Evolutionary conservation across 345 rosid species (phyloP), one percentile per base, ranked within the genome.

Genomic region (Theobroma cacao): DNA sequence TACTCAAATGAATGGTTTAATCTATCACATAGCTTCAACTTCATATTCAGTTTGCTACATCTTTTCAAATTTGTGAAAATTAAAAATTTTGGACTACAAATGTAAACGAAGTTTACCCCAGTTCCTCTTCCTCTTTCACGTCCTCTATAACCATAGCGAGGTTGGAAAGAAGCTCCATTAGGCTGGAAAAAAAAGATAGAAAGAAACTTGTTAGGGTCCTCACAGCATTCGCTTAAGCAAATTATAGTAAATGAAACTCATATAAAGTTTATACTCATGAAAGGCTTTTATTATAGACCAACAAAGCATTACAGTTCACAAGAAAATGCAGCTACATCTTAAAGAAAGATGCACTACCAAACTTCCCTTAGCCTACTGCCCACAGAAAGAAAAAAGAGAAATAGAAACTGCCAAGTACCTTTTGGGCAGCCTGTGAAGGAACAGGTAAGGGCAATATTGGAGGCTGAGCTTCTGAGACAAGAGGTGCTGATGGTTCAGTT

Each of bases 91-190:
- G 8, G n/a, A 50, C 53, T 36, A 59, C 59, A 17, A 75, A 72
- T 41, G 10, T 30, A 33, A 50, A 77, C 11, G 20, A 18, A 52
- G 65, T 50, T 58, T 95, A 95, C 99, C 99, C 91, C 88, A 77
- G 82, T 77, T 85, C 98, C 98, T 86, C 98, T 89, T 84, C 96
- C 98, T 84, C 98, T 85, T 79, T 85, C 97, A 15, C 85, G 92
- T 60, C 95, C 94, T 72, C 91, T 83, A 78, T 89, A 87, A 80
- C 90, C 93, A 85, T 86, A 81, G 76, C 81, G 90, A 63, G 78
- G 14, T 63, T 88, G 87, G 74, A 74, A 87, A 34, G 91, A 84
- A 83, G 90, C 90, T 62, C 96, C 96, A 77, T 91, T 91, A 77
- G 89, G 85, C 95, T 91, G 72, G 31, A 63, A 61, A 43, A 70